Percentiles rank a stretch among this genome's conserved stretches.
These are phyloP conservation scores for Neocatenulostroma microsporum DNA, from an alignment of 2,329 filamentous ascomycete genomes.

Conservation along the genomic window DNA sequence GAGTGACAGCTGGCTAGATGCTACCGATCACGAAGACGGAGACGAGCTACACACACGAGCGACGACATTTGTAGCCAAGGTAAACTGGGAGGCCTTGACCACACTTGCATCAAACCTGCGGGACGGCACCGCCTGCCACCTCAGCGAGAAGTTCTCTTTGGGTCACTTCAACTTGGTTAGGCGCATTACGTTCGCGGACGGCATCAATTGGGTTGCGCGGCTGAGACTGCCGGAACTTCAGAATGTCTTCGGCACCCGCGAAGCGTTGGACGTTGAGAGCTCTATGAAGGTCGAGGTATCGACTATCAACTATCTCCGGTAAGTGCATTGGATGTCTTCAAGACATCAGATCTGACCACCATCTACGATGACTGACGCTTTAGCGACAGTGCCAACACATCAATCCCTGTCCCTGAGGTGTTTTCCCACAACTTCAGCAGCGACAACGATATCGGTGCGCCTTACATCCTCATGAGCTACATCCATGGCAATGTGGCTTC, in stretches of 20 bases:
- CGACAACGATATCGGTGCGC: background rate
- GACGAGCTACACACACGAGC: background rate
- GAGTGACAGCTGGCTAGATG: background rate
- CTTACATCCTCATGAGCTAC: conserved; percentile 6
- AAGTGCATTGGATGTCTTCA: too few relatives aligned
- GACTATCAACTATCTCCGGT: background rate
- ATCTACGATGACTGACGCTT: background rate
- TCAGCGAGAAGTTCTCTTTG: conserved; percentile 3
- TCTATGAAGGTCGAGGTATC: background rate
- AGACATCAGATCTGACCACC: background rate
- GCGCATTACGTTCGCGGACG: conserved; percentile 3
- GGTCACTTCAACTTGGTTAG: conserved; percentile 7
- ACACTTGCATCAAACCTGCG: background rate
- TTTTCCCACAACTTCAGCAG: background rate
- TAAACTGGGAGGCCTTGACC: conserved; percentile 3
- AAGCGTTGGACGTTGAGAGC: conserved; percentile 1
- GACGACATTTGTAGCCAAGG: background rate
- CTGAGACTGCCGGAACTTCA: conserved; percentile 1
- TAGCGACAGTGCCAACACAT: background rate
- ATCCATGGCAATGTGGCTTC: conserved; percentile 4
- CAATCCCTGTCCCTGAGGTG: background rate
- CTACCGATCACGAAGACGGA: background rate
- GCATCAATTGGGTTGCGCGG: conserved; percentile 4
- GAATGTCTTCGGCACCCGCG: conserved; percentile 1
- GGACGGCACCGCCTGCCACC: background rate